Evolutionary conservation across 2,329 filamentous ascomycete genomes (phyloP), one percentile per base, ranked within the genome.

Genomic region (Pseudogymnoascus sp.): DNA sequence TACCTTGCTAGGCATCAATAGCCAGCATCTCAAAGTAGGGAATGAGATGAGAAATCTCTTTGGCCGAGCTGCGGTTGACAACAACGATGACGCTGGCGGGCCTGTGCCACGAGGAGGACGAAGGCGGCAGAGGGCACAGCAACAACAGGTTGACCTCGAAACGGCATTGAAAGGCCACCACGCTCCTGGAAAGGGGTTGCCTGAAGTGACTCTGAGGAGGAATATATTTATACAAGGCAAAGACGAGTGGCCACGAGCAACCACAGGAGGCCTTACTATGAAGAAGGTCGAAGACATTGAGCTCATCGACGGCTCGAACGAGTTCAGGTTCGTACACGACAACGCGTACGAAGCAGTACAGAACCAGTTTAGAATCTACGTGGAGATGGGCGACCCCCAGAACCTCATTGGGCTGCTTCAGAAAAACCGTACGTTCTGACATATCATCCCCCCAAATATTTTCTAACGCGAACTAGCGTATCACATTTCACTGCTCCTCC

Each of bases 401-500:
- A 82, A 87, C 62, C 84, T 99, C 77, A 86, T 97, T 44, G 78
- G 86, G 37, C 83, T 94, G 61, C 79, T 97, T 2, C 82, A 85
- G 66, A 79, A 81, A 68, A 86, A 91, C 69, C 90, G 74, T 79
- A 70, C 71, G 76, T 75, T 7, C 61, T 25, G 16, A 8, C 14
- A 40, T 60, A 14, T 18, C 14, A 12, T 38, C 25, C 47, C 59
- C 28, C 40, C 12, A 56, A n/a, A 42, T 31, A 14, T 21, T 25
- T 44, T 16, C 67, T 74, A 66, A 74, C 60, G 25, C 18, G 21
- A 28, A 8, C 61, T 64, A 84, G 82, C 93, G 3, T 97, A 97
- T 73, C 92, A 97, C 73, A 88, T 97, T 68, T 94, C 91, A 1
- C 92, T 91, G 1, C 82, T 97, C n/a, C 85, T 97, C 21, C 92